A percentile compares a stretch with the other conserved stretches of the same genome.
These are phyloP conservation scores for Glebionis coronaria DNA, from an alignment of 129 eudicot genomes.

Conservation along the genomic window DNA sequence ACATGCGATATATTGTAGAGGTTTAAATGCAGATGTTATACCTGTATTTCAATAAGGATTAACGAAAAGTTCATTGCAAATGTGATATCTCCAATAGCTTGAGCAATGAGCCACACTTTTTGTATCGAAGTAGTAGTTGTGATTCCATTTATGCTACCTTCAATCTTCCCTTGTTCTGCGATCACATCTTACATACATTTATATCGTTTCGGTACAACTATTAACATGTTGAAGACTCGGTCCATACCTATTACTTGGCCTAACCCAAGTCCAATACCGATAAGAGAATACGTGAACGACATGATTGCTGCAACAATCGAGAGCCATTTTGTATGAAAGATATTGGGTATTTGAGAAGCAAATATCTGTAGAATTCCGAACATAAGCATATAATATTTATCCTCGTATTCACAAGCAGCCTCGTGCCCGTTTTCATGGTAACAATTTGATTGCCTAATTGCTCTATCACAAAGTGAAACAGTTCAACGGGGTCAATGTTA, in stretches of 20 bases:
- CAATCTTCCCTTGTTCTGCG: conserved; percentile 62
- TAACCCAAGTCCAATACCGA: conserved; percentile 70
- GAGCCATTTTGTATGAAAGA: conserved; percentile 68
- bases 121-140: conserved; percentile 46
- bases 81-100: too few species aligned
- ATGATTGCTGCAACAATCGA: conserved; percentile 72
- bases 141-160: conserved; percentile 68
- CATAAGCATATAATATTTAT: conserved; percentile 54
- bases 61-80: conserved; percentile 61
- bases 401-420: conserved; percentile 45
- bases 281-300: conserved; percentile 77
- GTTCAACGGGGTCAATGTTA: background rate
- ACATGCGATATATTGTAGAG: background rate
- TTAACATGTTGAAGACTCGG: background rate
- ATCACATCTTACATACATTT: background rate
- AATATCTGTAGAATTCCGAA: conserved; percentile 68
- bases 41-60: conserved; percentile 78
- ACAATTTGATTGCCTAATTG: conserved; percentile 69
- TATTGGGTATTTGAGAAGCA: conserved; percentile 76
- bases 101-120: conserved; percentile 75
- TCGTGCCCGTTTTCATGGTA: conserved; percentile 64
- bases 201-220: background rate
- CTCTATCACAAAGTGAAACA: conserved; percentile 46
- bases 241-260: conserved; percentile 59
- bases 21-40: background rate